These are phyloP conservation scores for Eucalyptus regnans DNA, from an alignment of 345 rosid species.

Conservation along the genomic window DNA sequence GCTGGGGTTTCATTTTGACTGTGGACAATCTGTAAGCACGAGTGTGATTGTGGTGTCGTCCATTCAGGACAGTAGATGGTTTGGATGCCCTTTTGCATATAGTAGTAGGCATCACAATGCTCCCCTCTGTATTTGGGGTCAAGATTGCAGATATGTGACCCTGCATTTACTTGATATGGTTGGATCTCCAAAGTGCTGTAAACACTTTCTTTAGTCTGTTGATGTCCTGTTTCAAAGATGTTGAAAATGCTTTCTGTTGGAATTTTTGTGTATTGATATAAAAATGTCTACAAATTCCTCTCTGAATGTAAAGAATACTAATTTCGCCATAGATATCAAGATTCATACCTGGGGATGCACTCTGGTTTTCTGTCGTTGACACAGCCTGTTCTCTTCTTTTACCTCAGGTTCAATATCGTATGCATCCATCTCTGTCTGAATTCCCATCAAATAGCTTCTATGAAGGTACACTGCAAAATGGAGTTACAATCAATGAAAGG, in stretches of 20 bases:
- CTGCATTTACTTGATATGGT: neutral
- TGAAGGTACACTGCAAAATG: constrained; percentile 99
- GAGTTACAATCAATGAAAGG: constrained; percentile 93
- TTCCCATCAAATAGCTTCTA: constrained; percentile 98
- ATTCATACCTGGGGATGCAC: neutral
- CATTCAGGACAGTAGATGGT: neutral
- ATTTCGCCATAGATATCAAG: neutral
- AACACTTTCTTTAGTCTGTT: neutral
- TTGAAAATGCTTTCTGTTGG: neutral
- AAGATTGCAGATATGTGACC: neutral
- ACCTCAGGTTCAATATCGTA: constrained; percentile 90
- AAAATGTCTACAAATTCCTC: neutral
- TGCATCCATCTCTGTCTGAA: constrained; percentile 97
- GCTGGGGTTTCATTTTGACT: neutral
- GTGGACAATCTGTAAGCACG: neutral
- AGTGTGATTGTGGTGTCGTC: neutral
- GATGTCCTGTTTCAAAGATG: neutral
- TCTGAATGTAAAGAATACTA: neutral
- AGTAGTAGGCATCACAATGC: neutral
- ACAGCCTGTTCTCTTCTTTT: neutral
- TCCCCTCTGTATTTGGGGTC: neutral
- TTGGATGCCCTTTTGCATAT: neutral
- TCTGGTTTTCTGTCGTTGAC: neutral
- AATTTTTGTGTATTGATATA: neutral
- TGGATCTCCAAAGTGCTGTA: neutral